These are phyloP conservation scores for Sarocladium oryzae DNA, from an alignment of 2,329 filamentous ascomycete species.

Conservation along the genomic window DNA sequence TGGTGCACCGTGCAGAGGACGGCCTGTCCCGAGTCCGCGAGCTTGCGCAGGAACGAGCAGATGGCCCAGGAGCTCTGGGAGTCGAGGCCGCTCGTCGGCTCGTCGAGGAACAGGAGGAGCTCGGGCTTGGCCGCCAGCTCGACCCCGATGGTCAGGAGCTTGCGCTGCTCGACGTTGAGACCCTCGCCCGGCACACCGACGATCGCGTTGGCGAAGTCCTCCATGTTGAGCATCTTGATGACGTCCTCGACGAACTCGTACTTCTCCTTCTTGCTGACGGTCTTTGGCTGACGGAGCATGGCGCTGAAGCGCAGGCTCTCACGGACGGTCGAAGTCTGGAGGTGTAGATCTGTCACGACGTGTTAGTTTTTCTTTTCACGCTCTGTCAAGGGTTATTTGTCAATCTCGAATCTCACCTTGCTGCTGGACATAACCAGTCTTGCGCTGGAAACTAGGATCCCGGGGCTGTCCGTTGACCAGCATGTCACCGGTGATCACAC, in stretches of 20 bases:
- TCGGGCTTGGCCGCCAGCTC: slow-evolving; percentile 44
- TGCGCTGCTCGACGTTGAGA: slow-evolving; percentile 55
- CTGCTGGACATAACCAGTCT: slow-evolving; percentile 62
- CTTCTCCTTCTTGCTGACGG: slow-evolving; percentile 50
- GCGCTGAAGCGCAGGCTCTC: slow-evolving; percentile 50
- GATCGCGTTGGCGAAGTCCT: slow-evolving; percentile 59
- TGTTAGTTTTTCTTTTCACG: no score
- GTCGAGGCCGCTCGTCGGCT: slow-evolving; percentile 57
- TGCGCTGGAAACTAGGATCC: slow-evolving; percentile 54
- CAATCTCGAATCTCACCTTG: slow-evolving; percentile 35
- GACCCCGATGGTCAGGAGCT: slow-evolving; percentile 51
- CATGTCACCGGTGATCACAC: slow-evolving; percentile 60
- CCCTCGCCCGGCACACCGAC: slow-evolving; percentile 57
- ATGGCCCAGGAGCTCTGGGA: slow-evolving; percentile 59
- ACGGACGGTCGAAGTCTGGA: slow-evolving; percentile 48
- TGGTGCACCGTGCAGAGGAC: slow-evolving; percentile 51
- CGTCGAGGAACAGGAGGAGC: slow-evolving; percentile 54
- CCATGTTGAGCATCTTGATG: slow-evolving; percentile 60
- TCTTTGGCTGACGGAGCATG: slow-evolving; percentile 49
- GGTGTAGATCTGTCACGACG: slow-evolving; percentile 42
- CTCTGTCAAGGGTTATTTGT: no score
- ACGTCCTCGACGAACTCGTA: slow-evolving; percentile 57
- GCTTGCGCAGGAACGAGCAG: slow-evolving; percentile 53
- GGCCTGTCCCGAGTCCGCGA: slow-evolving; percentile 48
- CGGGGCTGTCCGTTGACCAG: slow-evolving; percentile 54